Evolutionary conservation across 148 eudicot species (phyloP).

Genomic region (Nyssa sinensis): DNA sequence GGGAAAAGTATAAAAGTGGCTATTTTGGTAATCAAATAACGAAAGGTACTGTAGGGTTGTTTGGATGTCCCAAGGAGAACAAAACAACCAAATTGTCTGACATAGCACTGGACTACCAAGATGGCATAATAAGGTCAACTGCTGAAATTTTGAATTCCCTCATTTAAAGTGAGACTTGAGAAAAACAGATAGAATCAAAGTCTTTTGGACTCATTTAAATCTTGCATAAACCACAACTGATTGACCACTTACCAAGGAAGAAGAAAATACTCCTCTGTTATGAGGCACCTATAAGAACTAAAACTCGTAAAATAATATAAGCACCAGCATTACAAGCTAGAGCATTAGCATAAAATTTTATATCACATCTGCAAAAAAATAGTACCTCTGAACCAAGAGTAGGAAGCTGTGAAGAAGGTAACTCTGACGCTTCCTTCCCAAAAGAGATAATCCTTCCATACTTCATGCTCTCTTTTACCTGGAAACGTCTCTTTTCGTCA

Average conservation of each 20-base stretch:
- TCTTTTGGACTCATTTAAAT: not conserved
- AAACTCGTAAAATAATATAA: not conserved
- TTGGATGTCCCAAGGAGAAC: no score
- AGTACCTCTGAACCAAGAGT: constrained; percentile 35
- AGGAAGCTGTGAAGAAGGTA: constrained; percentile 47
- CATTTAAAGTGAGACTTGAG: no score
- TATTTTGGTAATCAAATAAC: no score
- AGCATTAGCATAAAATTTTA: not conserved
- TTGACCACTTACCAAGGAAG: not conserved
- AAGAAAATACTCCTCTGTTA: no score
- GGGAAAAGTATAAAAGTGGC: no score
- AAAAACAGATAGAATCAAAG: not conserved
- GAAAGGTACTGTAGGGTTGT: no score
- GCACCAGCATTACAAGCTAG: not conserved
- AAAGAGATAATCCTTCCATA: constrained; percentile 65
- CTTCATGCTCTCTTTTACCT: constrained; percentile 29
- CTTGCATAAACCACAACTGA: not conserved
- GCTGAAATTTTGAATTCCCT: no score
- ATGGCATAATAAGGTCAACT: no score
- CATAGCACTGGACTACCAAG: no score
- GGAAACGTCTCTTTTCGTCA: constrained; percentile 21
- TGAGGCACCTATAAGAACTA: not conserved
- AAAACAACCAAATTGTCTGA: no score
- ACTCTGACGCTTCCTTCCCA: constrained; percentile 48
- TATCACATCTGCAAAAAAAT: not conserved